These are phyloP conservation scores for Kitagawia praeruptora DNA, from an alignment of 129 eudicot species.

Conservation along the genomic window DNA sequence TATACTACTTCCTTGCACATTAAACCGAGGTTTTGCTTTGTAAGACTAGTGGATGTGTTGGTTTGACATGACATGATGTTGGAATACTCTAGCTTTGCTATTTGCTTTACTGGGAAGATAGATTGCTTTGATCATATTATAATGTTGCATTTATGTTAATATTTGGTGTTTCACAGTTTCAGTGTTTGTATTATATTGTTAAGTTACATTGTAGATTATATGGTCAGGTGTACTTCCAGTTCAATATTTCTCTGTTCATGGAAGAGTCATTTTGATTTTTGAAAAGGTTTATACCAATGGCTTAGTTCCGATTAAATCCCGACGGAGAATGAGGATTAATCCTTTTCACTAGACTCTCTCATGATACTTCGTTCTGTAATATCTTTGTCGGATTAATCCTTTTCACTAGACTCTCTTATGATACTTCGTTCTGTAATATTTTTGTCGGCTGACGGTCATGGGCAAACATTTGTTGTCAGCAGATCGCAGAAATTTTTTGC, in stretches of 20 bases:
- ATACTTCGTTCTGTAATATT: no score
- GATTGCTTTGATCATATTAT: background rate
- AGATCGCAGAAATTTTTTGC: no score
- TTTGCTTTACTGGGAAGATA: background rate
- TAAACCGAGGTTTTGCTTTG: constrained; percentile 19
- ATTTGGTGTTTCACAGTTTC: background rate
- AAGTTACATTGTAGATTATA: background rate
- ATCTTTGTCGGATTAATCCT: no score
- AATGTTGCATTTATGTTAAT: background rate
- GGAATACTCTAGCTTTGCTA: background rate
- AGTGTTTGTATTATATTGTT: background rate
- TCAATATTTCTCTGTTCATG: no score
- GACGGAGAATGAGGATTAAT: no score
- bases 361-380: no score
- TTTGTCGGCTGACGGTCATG: no score
- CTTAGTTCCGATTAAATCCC: no score
- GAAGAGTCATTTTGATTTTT: background rate
- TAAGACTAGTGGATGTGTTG: background rate
- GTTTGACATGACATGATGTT: background rate
- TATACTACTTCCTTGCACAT: constrained; percentile 17
- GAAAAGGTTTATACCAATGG: background rate
- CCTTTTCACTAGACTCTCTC: no score
- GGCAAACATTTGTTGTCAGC: no score
- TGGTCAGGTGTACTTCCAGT: background rate
- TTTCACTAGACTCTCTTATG: no score